A percentile compares a stretch with the other conserved stretches of the same genome.
These are phyloP conservation scores for Phytophthora cajani DNA, from an alignment of 352 stramenopile genomes.

Conservation along the genomic window DNA sequence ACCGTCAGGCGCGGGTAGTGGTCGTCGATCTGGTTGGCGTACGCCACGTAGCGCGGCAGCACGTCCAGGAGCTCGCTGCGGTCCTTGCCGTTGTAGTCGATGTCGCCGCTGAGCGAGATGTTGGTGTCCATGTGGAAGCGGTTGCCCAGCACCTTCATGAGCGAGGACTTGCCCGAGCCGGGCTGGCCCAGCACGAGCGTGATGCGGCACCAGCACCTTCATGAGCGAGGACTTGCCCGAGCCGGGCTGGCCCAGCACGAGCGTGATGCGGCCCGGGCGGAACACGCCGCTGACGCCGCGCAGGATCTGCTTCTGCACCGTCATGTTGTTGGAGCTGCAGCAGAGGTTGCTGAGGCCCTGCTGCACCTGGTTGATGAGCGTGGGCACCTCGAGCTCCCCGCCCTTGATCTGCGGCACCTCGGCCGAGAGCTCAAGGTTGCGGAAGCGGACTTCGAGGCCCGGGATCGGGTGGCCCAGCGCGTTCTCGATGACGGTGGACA, in stretches of 20 bases:
- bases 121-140: constrained; percentile 57
- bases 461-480: constrained; percentile 52
- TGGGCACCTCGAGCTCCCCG: constrained; percentile 45
- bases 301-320: constrained; percentile 60
- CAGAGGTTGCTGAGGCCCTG: constrained; percentile 27
- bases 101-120: constrained; percentile 48
- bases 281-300: constrained; percentile 53
- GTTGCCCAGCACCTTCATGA: constrained; percentile 58
- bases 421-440: constrained; percentile 51
- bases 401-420: constrained; percentile 32
- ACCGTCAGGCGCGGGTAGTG: constrained; percentile 58
- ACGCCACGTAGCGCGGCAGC: constrained; percentile 54
- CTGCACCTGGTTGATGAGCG: constrained; percentile 43
- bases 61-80: constrained; percentile 33
- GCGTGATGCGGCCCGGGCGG: constrained; percentile 52
- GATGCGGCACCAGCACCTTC: constrained; percentile 61
- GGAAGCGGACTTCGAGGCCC: constrained; percentile 65
- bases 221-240: constrained; percentile 39
- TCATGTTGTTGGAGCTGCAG: constrained; percentile 25
- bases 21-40: constrained; percentile 54
- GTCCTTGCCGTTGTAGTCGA: constrained; percentile 55
- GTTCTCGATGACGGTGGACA: constrained; percentile 56
- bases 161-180: constrained; percentile 33
- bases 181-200: constrained; percentile 57
- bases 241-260: constrained; percentile 49